These are phyloP conservation scores for Sarocladium kiliense DNA, from an alignment of 2,329 filamentous ascomycete genomes.

Conservation along the genomic window DNA sequence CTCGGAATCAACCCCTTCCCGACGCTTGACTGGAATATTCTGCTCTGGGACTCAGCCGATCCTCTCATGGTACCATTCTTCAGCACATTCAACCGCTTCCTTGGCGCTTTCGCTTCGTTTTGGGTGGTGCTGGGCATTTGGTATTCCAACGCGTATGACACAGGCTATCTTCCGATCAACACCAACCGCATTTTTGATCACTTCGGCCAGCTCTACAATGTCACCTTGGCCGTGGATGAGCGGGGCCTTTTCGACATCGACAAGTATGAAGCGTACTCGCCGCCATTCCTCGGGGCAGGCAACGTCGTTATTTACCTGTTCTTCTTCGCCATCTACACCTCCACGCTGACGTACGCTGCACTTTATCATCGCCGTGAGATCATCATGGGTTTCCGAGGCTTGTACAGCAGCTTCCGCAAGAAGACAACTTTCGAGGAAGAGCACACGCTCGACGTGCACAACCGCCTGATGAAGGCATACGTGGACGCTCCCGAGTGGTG, in stretches of 20 bases:
- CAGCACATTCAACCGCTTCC: conserved; percentile 56
- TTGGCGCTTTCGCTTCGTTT: conserved; percentile 50
- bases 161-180: conserved; percentile 49
- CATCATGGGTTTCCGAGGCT: conserved; percentile 40
- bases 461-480: conserved; percentile 42
- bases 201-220: conserved; percentile 41
- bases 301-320: conserved; percentile 48
- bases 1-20: conserved; percentile 41
- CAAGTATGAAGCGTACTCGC: conserved; percentile 46
- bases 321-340: conserved; percentile 51
- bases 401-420: conserved; percentile 39
- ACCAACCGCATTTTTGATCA: conserved; percentile 47
- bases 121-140: conserved; percentile 53
- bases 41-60: conserved; percentile 37
- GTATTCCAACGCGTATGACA: conserved; percentile 54
- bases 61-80: conserved; percentile 48
- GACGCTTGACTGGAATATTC: conserved; percentile 44
- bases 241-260: conserved; percentile 38
- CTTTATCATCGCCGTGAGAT: conserved; percentile 51
- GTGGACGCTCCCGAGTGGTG: conserved; percentile 50
- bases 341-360: conserved; percentile 43
- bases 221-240: conserved; percentile 34
- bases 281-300: conserved; percentile 44
- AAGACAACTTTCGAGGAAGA: conserved; percentile 27
- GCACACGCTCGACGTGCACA: conserved; percentile 41